Evolutionary conservation across 73 alveolate species (phyloP).

Genomic region (Paramecium sexaurelia): DNA sequence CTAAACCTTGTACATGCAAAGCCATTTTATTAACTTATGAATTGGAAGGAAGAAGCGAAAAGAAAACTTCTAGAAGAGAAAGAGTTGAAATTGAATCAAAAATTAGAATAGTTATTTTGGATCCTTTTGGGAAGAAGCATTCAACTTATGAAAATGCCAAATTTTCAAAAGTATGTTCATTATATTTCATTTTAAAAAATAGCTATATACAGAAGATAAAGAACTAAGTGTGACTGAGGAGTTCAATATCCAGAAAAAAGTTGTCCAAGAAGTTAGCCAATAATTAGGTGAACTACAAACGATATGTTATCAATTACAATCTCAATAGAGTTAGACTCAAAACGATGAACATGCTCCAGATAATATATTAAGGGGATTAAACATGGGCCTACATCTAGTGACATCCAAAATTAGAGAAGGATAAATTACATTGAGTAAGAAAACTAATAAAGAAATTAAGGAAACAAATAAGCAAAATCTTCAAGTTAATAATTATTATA

Average conservation of each 20-base stretch:
- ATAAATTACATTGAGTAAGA: background rate
- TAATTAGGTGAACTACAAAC: slow-evolving; percentile 36
- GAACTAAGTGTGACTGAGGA: background rate
- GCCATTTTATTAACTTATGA: slow-evolving; percentile 45
- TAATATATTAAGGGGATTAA: slow-evolving; percentile 3
- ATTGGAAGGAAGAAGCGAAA: slow-evolving; percentile 56
- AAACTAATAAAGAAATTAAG: background rate
- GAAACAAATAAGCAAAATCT: background rate
- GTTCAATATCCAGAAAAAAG: background rate
- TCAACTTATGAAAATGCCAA: background rate
- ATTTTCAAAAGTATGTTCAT: background rate
- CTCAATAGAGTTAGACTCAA: background rate
- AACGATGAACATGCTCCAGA: slow-evolving; percentile 43
- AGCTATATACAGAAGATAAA: slow-evolving; percentile 44
- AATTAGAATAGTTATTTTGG: background rate
- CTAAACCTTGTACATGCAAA: slow-evolving; percentile 51
- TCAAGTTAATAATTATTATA: background rate
- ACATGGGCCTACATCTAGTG: slow-evolving; percentile 24
- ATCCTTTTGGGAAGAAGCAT: background rate
- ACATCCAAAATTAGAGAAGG: slow-evolving; percentile 4
- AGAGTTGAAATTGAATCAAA: slow-evolving; percentile 35
- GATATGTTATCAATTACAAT: background rate
- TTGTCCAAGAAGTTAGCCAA: background rate
- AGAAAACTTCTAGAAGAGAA: slow-evolving; percentile 48
- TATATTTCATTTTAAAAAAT: background rate